phyloP scores from a whole-genome alignment of 2,329 filamentous ascomycete species.

The Phialemoniopsis sp. region DNA sequence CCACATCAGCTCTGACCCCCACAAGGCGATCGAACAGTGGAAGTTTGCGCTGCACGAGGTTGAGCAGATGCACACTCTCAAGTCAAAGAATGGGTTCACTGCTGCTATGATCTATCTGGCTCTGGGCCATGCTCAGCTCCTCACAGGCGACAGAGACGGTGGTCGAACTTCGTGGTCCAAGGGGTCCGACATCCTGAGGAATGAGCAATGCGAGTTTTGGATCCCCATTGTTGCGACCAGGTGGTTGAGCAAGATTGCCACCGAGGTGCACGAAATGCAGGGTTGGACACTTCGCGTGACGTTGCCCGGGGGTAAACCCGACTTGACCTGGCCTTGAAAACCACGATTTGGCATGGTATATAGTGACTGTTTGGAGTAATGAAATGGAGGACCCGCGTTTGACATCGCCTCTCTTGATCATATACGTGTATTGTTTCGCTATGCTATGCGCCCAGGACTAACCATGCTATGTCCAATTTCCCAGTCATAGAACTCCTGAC shows the following conservation, averaged over 20 bases:
- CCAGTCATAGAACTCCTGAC: too few relatives aligned
- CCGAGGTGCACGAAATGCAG: conserved; percentile 13
- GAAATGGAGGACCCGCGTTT: too few relatives aligned
- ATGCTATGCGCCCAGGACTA: too few relatives aligned
- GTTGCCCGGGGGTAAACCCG: conserved; percentile 15
- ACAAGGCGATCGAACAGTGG: conserved; percentile 16
- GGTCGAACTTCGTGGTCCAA: conserved; percentile 14
- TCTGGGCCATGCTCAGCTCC: conserved; percentile 19
- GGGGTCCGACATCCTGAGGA: conserved; percentile 7
- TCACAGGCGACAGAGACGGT: conserved; percentile 8
- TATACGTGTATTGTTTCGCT: too few relatives aligned
- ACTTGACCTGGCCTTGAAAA: too few relatives aligned
- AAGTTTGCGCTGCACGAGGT: conserved; percentile 11
- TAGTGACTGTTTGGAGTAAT: too few relatives aligned
- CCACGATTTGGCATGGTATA: too few relatives aligned
- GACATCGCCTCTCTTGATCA: too few relatives aligned
- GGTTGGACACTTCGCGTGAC: conserved; percentile 25
- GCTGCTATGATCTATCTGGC: conserved; percentile 21
- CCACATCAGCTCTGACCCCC: conserved; percentile 10
- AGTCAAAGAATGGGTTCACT: conserved; percentile 14
- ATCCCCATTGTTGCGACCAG: conserved; percentile 20
- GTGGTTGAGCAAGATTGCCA: conserved; percentile 20
- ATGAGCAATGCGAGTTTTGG: conserved; percentile 23
- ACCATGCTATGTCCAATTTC: too few relatives aligned
- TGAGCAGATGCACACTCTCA: conserved; percentile 14